These are phyloP conservation scores for Candida sithepensis DNA, from an alignment of 805 yeast genomes.

Conservation along the genomic window DNA sequence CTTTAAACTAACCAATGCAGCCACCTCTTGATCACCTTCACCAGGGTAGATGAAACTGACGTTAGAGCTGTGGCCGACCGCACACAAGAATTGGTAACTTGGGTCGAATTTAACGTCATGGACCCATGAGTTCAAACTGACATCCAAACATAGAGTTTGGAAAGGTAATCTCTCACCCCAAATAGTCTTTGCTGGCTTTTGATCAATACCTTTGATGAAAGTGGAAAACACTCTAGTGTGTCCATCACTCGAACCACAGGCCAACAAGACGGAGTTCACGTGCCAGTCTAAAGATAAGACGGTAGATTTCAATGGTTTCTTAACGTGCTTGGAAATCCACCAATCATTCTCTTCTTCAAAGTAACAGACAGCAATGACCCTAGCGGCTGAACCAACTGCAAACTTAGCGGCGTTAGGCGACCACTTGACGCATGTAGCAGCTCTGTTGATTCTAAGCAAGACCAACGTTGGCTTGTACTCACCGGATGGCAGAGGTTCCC, in stretches of 20 bases:
- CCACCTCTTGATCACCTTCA: conserved; percentile 50
- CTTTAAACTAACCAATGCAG: conserved; percentile 50
- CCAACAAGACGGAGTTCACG: conserved; percentile 82
- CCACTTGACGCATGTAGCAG: conserved; percentile 95
- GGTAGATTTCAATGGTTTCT: conserved; percentile 90
- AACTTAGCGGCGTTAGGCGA: conserved; percentile 92
- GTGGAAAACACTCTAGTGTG: conserved; percentile 88
- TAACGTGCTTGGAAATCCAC: conserved; percentile 99
- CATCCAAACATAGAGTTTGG: conserved; percentile 85
- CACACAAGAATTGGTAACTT: conserved; percentile 71
- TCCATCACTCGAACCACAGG: conserved; percentile 91
- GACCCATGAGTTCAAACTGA: conserved; percentile 77
- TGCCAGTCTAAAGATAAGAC: conserved; percentile 87
- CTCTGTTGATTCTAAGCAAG: conserved; percentile 85
- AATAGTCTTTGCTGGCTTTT: conserved; percentile 70
- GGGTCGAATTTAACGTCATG: conserved; percentile 88
- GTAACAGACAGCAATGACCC: conserved; percentile 93
- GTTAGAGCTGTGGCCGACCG: conserved; percentile 84
- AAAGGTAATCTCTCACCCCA: conserved; percentile 98
- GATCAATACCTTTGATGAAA: conserved; percentile 82
- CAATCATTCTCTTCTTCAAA: conserved; percentile 95
- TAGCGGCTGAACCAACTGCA: conserved; percentile 95
- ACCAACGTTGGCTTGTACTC: conserved; percentile 82
- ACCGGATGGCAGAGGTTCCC: conserved; percentile 72
- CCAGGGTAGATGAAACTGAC: conserved; percentile 75